Base-by-base conservation (phyloP, 306 rosid species). In the Alnus rubra region DNA sequence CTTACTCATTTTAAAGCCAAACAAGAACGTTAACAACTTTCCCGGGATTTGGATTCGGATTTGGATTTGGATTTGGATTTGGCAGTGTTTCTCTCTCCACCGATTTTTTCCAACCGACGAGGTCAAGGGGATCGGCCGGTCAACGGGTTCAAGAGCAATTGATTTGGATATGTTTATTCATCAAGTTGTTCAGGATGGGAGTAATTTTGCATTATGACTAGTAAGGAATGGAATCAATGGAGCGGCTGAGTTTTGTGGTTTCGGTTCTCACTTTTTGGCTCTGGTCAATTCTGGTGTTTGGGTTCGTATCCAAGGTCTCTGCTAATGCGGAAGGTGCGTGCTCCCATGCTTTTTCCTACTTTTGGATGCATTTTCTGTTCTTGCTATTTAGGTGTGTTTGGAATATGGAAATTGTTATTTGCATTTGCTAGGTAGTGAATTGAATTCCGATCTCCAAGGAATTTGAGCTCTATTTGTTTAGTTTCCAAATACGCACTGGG, bases 261-360 rank as follows among this genome's bases (percentile, higher is more conserved):
- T 67, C 42, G 47, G 74, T 69, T 81, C 86, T 74, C 39, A 79
- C 82, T 84, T 82, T 86, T 81, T 28, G 12, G 28, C 63, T 88
- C 74, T 87, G 85, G 82, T 76, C 83, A 63, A 71, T 89, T 89
- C 78, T 88, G 63, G 60, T 84, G 54, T 79, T 88, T 80, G 88
- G 83, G 82, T 93, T 91, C 63, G 76, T 89, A 37, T 67, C 62
- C 10, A 79, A 82, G 76, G 87, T 82, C 33, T 80, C 92, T 80
- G 88, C 87, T 52, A 91, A 89, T 87, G 79, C 87, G 9, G 97
- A 93, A 89, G 98, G 97, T 93, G 82, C 37, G 78, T 81, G 1
- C 56, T 37, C 33, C 4, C 19, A 12, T 59, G 31, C 47, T 35
- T 49, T 18, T 54, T 56, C 23, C 76, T 54, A 2, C 33, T 4